These are phyloP conservation scores for Amyloporia xantha DNA, from an alignment of 768 basidiomycete species.

Conservation along the genomic window DNA sequence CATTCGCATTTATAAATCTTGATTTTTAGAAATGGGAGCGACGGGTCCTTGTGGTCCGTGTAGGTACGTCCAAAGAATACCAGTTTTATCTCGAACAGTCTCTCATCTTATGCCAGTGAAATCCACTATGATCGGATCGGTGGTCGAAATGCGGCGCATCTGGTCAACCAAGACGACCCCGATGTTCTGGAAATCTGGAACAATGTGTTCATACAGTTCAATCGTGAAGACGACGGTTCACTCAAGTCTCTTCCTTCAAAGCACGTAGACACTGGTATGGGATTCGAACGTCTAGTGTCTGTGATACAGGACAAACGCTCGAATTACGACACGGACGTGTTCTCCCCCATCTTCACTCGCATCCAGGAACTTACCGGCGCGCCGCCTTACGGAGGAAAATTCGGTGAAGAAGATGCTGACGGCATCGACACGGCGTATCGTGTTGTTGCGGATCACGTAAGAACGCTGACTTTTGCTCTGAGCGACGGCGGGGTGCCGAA, in stretches of 20 bases:
- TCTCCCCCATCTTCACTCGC: slow-evolving; percentile 79
- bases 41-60: slow-evolving; percentile 98
- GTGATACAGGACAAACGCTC: slow-evolving; percentile 86
- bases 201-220: slow-evolving; percentile 99
- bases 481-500: slow-evolving; percentile 96
- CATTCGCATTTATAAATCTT: neutral
- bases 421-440: slow-evolving; percentile 98
- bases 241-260: slow-evolving; percentile 79
- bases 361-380: slow-evolving; percentile 88
- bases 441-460: slow-evolving; percentile 92
- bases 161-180: slow-evolving; percentile 96
- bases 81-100: no score
- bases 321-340: slow-evolving; percentile 98
- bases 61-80: no score
- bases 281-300: slow-evolving; percentile 96
- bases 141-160: slow-evolving; percentile 87
- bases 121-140: slow-evolving; percentile 97
- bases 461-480: slow-evolving; percentile 92
- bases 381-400: slow-evolving; percentile 80
- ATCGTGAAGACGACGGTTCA: slow-evolving; percentile 85
- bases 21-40: slow-evolving; percentile 86
- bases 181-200: slow-evolving; percentile 99
- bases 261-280: slow-evolving; percentile 99
- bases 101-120: slow-evolving; percentile 61
- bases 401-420: slow-evolving; percentile 86